Evolutionary conservation across 495 filamentous ascomycete genomes (phyloP), one percentile per base, ranked within the genome.

Genomic region (Aeminium ludgeri): DNA sequence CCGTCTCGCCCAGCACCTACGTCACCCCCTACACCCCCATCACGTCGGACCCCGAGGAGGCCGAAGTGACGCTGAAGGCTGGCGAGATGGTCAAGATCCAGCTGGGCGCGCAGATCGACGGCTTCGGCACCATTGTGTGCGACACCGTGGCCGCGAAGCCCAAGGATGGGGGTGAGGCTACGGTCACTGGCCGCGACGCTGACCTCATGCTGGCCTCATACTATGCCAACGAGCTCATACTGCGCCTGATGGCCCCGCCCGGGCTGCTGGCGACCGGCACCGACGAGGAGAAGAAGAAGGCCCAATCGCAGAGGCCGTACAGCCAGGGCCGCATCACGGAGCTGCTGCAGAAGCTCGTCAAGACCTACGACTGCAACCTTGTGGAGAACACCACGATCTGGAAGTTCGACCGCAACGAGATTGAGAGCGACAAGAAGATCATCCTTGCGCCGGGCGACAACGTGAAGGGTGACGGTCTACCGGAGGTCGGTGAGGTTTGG

Each of bases 381-480:
- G 83, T 97, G 37, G 91, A 97, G 70, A 89, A 84, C 67, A 97
- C 89, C 34, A 97, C 89, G 34, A 86, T 81, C 56, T 96, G 87
- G 85, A 61, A 82, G 29, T 95, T 96, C 56, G 83, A 82, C 50
- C 80, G 81, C 55, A 93, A 96, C 60, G 89, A 96, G 58, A 97
- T 97, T 49, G 89, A 97, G 65, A 80, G 79, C 43, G 81, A 81
- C 67, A 97, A 97, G 76, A 95, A 93, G 74, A 91, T 97, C 56
- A 89, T 97, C 38, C 64, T 97, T 19, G 69, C 81, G 15, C 85
- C 91, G 23, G 80, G 79, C 38, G 81, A 92, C 55, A 73, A 72
- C 40, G 76, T 82, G 53, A 92, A 89, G 65, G 86, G 86, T 36
- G 89, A 97, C 54, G 89, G 89, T 49, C 56, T 74, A 31, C 83